A percentile compares a stretch with the other conserved stretches of the same genome.
phyloP scores from a whole-genome alignment of 2,329 filamentous ascomycete genomes.

The Cercospora zeae-maydis region DNA sequence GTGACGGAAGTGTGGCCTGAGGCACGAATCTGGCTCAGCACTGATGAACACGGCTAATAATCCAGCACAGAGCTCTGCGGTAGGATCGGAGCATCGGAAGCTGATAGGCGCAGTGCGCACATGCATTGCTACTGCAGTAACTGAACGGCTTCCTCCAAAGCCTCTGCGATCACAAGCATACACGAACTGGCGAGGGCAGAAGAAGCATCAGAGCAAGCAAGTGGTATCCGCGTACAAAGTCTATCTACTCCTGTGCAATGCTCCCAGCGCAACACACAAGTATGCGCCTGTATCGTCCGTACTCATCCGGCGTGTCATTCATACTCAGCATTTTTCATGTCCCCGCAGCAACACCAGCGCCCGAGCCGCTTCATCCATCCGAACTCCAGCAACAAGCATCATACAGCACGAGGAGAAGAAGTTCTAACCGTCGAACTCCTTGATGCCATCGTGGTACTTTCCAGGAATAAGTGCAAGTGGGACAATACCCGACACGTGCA shows the following conservation, averaged over 20 bases:
- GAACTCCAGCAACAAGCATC: constrained; percentile 2
- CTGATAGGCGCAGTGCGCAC: background rate
- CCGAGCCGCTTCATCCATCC: background rate
- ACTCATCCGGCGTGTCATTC: constrained; percentile 11
- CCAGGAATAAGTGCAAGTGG: constrained; percentile 71
- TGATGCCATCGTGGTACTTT: constrained; percentile 57
- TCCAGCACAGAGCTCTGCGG: background rate
- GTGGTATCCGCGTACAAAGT: constrained; percentile 13
- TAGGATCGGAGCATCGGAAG: background rate
- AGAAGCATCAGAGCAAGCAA: constrained; percentile 5
- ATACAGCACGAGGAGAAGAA: background rate
- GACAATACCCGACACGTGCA: constrained; percentile 93
- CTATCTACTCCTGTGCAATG: constrained; percentile 14
- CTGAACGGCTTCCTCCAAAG: background rate
- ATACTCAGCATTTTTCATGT: constrained; percentile 5
- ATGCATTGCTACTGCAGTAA: background rate
- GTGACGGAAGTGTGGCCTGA: background rate
- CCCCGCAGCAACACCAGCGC: background rate
- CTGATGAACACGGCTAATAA: background rate
- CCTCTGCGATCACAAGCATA: background rate
- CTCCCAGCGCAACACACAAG: constrained; percentile 8
- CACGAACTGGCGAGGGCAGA: background rate
- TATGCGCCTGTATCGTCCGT: constrained; percentile 6
- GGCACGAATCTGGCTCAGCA: background rate
- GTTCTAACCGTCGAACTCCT: constrained; percentile 57